Base-by-base conservation (phyloP, 2,329 filamentous ascomycete genomes). In the Penicillium sp. region DNA sequence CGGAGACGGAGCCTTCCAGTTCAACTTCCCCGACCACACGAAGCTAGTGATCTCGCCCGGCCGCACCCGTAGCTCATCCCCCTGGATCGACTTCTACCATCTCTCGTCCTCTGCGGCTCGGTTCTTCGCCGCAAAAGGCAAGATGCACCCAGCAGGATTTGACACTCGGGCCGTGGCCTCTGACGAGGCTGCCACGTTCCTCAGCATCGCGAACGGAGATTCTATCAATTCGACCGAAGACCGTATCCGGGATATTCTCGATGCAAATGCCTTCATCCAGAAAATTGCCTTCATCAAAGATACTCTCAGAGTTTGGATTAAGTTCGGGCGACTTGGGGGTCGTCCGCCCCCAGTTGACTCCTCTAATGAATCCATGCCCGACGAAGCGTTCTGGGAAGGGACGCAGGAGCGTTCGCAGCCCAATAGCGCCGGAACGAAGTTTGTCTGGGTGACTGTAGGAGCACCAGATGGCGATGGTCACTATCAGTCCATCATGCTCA, bases 11-110 rank as follows among this genome's bases (percentile, higher is more conserved):
- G 74, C 77, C 50, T 75, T 81, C 56, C 78, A 80, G 67, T 80
- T 81, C 68, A 81, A 81, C 60, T 81, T 80, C 61, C 78, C 78
- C 2, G 78, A 81, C 53, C 78, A 81, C 57, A 81, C 78, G 12
- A 81, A 81, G 59, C 69, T 81, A 12, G 73, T 79, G n/a, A 67
- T 80, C 33, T 75, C 77, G 5, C 69, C 72, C 14, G 72, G 69
- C 16, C 71, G 69, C 36, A 70, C 69, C n/a, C 65, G 73, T 53
- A 70, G 65, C 57, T 72, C 70, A 1, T 72, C 75, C 4, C 72
- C 71, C 12, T 77, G 73, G 71, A 66, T 79, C 28, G 78, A 80
- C 64, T 79, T 79, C 60, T 79, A 80, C 58, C 77, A 80, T 52
- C 71, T 81, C 5, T 77, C 78, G 1, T 69, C 76, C 0, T 72